Evolutionary conservation across 345 rosid species (phyloP).

Genomic region (Viola odorata): DNA sequence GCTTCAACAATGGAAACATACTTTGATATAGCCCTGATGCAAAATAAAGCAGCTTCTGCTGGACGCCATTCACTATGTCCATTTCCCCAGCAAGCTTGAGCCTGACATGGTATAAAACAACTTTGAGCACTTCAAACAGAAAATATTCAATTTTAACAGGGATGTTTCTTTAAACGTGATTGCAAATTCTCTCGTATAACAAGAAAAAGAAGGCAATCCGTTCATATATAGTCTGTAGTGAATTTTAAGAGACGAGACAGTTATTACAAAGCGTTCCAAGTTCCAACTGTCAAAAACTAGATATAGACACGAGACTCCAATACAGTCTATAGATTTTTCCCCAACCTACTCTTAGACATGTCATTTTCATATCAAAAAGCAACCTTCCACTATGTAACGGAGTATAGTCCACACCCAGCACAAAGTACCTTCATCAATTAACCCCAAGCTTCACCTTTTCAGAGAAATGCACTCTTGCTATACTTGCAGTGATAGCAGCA

Average conservation of each 20-base stretch:
- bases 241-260: background rate
- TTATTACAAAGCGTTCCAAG: background rate
- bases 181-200: background rate
- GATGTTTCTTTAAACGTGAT: background rate
- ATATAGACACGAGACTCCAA: too few relatives aligned
- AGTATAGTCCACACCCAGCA: background rate
- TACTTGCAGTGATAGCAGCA: too few relatives aligned
- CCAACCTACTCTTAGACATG: background rate
- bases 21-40: conserved; percentile 82
- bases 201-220: background rate
- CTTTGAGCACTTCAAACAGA: background rate
- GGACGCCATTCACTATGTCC: conserved; percentile 74
- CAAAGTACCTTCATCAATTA: background rate
- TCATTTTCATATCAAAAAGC: background rate
- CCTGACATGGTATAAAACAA: conserved; percentile 40
- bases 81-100: conserved; percentile 65
- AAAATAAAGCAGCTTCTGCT: conserved; percentile 94
- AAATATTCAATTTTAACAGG: background rate
- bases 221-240: background rate
- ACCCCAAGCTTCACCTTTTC: background rate
- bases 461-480: background rate
- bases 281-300: too few relatives aligned
- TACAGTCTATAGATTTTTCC: too few relatives aligned
- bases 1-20: conserved; percentile 76
- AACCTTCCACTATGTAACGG: background rate